Percentiles rank a stretch among this genome's conserved stretches.
phyloP scores from a whole-genome alignment of 164 flowering plant genomes.

The Vitis vinifera region ASM3070453v1 NC_081819.1:11049501-11050000 shows the following conservation, averaged over 20 bases:
- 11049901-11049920: no score
- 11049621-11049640: slow-evolving; percentile 8
- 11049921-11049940: no score
- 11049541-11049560: slow-evolving; percentile 13
- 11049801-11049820: no score
- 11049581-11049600: slow-evolving; percentile 17
- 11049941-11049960: no score
- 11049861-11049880: no score
- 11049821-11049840: no score
- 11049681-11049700: not conserved
- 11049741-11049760: not conserved
- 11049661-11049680: slow-evolving; percentile 7
- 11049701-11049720: slow-evolving; percentile 4
- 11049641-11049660: slow-evolving; percentile 8
- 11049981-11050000: not conserved
- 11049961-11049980: no score
- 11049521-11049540: slow-evolving; percentile 7
- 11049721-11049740: not conserved
- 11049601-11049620: not conserved
- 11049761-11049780: not conserved
- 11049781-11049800: no score
- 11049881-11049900: no score
- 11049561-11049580: not conserved
- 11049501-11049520: no score
- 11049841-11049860: no score